Percentiles rank a stretch among this genome's conserved stretches.
Evolutionary conservation across 2,329 filamentous ascomycete genomes (phyloP).

Genomic region (Stachybotrys elegans): DNA sequence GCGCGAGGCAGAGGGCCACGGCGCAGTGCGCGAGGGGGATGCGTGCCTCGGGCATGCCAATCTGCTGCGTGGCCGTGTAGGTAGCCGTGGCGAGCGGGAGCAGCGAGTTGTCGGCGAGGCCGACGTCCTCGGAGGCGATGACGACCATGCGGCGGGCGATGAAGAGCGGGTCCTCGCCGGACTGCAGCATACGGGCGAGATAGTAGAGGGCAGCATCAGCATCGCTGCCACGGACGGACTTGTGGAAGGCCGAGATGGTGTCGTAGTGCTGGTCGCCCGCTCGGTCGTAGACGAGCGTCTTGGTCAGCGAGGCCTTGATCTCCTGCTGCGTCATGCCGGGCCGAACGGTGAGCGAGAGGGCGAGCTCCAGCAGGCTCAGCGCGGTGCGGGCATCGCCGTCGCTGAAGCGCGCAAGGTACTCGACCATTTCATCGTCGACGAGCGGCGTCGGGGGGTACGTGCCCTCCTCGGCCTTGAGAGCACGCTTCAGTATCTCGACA

Average conservation of each 20-base stretch:
- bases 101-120: constrained; percentile 80
- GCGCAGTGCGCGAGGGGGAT: constrained; percentile 88
- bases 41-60: constrained; percentile 90
- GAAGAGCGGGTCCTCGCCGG: constrained; percentile 88
- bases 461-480: constrained; percentile 56
- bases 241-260: constrained; percentile 95
- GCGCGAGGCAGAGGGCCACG: constrained; percentile 73
- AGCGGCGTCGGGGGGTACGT: constrained; percentile 44
- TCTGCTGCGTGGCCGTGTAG: constrained; percentile 84
- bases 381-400: constrained; percentile 92
- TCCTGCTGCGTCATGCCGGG: constrained; percentile 64
- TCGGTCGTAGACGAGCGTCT: constrained; percentile 91
- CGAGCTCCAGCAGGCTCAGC: constrained; percentile 85
- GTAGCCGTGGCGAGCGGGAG: constrained; percentile 79
- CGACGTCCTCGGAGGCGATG: constrained; percentile 90
- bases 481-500: constrained; percentile 68
- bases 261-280: constrained; percentile 97
- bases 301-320: constrained; percentile 79
- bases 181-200: constrained; percentile 90
- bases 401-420: constrained; percentile 78
- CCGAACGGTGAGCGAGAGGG: constrained; percentile 62
- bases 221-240: constrained; percentile 83
- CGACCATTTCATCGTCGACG: constrained; percentile 70
- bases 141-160: constrained; percentile 91
- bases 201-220: constrained; percentile 90